phyloP scores from a whole-genome alignment of 2,329 filamentous ascomycete genomes.

The Gaeumannomyces tritici region DNA sequence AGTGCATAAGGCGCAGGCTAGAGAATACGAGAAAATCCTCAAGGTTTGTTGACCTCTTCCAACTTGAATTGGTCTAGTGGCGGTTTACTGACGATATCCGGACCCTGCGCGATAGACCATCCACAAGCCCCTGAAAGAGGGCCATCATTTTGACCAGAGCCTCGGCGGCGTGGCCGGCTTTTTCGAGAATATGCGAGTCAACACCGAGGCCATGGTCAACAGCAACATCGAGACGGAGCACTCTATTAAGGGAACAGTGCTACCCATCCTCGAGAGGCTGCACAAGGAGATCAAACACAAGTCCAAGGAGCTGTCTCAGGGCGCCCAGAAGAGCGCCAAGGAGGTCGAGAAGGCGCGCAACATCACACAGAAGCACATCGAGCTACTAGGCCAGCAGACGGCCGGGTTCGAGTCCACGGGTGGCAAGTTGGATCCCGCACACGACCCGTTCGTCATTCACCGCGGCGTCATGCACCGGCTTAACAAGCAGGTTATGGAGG shows the following conservation, averaged over 20 bases:
- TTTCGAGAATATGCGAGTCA: conserved; percentile 89
- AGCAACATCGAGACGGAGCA: conserved; percentile 87
- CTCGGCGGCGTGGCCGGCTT: conserved; percentile 81
- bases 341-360: conserved; percentile 83
- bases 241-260: conserved; percentile 73
- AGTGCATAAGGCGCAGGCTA: conserved; percentile 72
- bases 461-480: conserved; percentile 76
- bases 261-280: conserved; percentile 81
- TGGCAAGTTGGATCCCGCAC: conserved; percentile 56
- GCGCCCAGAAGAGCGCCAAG: conserved; percentile 77
- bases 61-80: background rate
- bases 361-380: conserved; percentile 88
- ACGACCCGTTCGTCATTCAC: conserved; percentile 84
- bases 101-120: conserved; percentile 51
- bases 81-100: background rate
- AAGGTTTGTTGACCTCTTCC: conserved; percentile 45
- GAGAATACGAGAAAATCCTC: conserved; percentile 90
- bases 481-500: conserved; percentile 83
- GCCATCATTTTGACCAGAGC: conserved; percentile 84
- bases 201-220: conserved; percentile 85
- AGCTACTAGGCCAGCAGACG: conserved; percentile 79
- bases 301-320: conserved; percentile 75
- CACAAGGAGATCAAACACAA: conserved; percentile 98
- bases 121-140: conserved; percentile 75
- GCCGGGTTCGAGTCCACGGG: conserved; percentile 69